phyloP scores from a whole-genome alignment of 345 rosid species.

The Euclidium syriacum region DNA sequence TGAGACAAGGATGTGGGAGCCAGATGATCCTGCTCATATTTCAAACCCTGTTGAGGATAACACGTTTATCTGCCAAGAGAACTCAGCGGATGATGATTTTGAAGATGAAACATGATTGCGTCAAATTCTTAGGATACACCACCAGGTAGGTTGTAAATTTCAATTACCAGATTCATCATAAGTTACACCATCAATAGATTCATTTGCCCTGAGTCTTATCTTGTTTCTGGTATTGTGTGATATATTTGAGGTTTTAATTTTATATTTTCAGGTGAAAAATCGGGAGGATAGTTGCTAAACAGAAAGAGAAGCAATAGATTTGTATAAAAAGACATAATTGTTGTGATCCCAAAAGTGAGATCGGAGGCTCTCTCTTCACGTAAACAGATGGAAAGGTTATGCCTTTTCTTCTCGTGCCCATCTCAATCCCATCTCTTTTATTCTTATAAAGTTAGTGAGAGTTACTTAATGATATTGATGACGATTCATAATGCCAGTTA shows the following conservation, averaged over 20 bases:
- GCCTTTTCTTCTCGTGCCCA: not conserved
- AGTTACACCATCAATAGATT: not conserved
- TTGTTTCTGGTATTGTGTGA: not conserved
- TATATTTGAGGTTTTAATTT: not conserved
- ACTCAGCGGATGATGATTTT: slow-evolving; percentile 84
- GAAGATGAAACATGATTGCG: slow-evolving; percentile 61
- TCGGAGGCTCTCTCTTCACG: slow-evolving; percentile 11
- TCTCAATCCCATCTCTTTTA: not conserved
- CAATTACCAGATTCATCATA: not conserved
- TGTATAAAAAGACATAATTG: slow-evolving; percentile 20
- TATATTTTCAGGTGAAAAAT: slow-evolving; percentile 22
- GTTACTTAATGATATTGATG: not conserved
- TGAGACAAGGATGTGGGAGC: slow-evolving; percentile 59
- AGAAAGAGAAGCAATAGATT: slow-evolving; percentile 15
- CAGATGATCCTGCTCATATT: slow-evolving; percentile 30
- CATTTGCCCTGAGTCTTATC: not conserved
- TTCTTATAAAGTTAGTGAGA: not conserved
- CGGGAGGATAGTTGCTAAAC: not conserved
- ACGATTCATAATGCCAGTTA: too few species aligned
- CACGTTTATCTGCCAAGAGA: slow-evolving; percentile 72
- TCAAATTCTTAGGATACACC: slow-evolving; percentile 34
- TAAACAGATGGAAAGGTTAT: slow-evolving; percentile 18
- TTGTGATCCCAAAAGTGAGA: slow-evolving; percentile 19
- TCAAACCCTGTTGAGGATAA: slow-evolving; percentile 47
- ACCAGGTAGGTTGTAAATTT: slow-evolving; percentile 43